A percentile compares a stretch with the other conserved stretches of the same genome.
Conservation (phyloP, 2,329 filamentous ascomycete genomes). For the Calcarisporium arbuscula region DNA sequence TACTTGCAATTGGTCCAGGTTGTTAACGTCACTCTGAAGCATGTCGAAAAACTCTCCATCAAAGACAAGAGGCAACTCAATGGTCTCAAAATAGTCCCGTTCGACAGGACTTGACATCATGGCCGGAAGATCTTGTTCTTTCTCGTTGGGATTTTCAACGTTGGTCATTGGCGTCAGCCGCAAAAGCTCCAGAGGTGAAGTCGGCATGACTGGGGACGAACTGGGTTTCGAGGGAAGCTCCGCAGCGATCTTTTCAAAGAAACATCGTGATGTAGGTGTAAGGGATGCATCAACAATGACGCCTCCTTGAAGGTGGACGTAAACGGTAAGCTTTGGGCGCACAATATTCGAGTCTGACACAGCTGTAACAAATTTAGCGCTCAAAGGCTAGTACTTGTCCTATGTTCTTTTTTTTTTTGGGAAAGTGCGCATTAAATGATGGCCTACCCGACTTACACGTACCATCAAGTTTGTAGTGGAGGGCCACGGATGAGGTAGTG, state of each 20-base stretch:
- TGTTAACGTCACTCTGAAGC: conserved; percentile 63
- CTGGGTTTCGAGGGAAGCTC: too few species aligned
- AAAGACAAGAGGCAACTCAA: conserved; percentile 73
- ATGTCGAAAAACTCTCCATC: conserved; percentile 76
- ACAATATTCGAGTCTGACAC: conserved; percentile 40
- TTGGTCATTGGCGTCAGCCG: too few species aligned
- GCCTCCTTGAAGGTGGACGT: conserved; percentile 60
- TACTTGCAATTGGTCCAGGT: conserved; percentile 61
- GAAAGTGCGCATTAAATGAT: conserved; percentile 1
- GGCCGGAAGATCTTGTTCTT: background rate
- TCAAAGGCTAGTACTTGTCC: background rate
- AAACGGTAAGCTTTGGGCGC: conserved; percentile 63
- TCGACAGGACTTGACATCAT: too few species aligned
- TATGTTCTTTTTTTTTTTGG: background rate
- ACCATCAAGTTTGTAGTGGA: conserved; percentile 53
- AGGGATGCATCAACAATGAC: conserved; percentile 62
- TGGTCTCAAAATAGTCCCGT: conserved; percentile 21
- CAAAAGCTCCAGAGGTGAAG: too few species aligned
- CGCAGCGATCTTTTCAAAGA: conserved; percentile 55
- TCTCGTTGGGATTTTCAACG: background rate
- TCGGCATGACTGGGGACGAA: too few species aligned
- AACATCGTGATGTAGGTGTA: conserved; percentile 56
- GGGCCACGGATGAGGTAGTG: conserved; percentile 36
- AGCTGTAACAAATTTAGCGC: conserved; percentile 23
- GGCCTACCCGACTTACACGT: too few species aligned